A percentile compares a stretch with the other conserved stretches of the same genome.
These are phyloP conservation scores for Medicago ruthenica DNA, from an alignment of 306 rosid genomes.

Conservation along the genomic window DNA sequence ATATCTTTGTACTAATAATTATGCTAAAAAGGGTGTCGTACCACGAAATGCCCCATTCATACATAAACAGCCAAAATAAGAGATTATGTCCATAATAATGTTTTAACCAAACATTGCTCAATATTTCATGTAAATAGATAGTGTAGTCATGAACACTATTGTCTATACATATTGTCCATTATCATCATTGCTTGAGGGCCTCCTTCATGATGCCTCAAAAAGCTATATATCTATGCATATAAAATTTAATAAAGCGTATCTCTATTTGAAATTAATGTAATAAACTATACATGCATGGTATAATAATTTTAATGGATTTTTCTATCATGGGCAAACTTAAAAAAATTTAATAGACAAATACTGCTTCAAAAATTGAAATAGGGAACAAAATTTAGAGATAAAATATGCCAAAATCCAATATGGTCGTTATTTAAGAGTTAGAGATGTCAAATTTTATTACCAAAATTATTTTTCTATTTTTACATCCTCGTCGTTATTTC, in stretches of 20 bases:
- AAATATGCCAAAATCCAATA: too few species aligned
- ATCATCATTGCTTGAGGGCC: constrained; percentile 61
- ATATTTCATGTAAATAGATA: background rate
- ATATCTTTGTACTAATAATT: constrained; percentile 52
- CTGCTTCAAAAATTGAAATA: too few species aligned
- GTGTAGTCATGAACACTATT: constrained; percentile 22
- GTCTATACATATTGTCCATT: constrained; percentile 31
- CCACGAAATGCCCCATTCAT: constrained; percentile 54
- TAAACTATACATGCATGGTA: too few species aligned
- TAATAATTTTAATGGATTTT: too few species aligned
- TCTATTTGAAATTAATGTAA: too few species aligned
- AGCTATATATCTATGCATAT: constrained; percentile 39
- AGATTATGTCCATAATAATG: constrained; percentile 46
- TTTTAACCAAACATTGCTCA: constrained; percentile 28
- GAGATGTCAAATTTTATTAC: too few species aligned
- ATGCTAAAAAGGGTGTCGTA: constrained; percentile 71
- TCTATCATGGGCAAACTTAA: too few species aligned
- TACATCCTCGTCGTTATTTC: too few species aligned
- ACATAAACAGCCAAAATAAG: constrained; percentile 45
- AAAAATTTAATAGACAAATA: too few species aligned
- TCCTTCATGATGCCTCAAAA: constrained; percentile 56
- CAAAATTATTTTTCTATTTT: too few species aligned
- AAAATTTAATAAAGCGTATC: constrained; percentile 13
- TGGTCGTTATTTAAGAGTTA: too few species aligned
- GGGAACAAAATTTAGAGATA: too few species aligned